Base-by-base conservation (phyloP, 805 yeast genomes). In the Vanderwaltozyma tropicalis region DNA sequence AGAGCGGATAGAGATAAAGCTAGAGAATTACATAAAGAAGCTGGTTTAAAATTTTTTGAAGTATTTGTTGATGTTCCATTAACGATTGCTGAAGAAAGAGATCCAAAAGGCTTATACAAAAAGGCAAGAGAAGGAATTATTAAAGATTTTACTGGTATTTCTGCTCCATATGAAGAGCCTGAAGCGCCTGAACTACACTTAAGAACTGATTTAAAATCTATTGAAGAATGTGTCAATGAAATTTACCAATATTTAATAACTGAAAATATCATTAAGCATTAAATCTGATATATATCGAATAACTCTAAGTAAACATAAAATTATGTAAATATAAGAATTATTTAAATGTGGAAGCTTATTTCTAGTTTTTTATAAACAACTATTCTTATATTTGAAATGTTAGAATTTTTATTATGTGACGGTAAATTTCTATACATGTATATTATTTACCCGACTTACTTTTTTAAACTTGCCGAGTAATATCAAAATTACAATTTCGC, bases 121-220 rank as follows among this genome's bases (percentile, higher is more conserved):
- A 89, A 89, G 72, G 97, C 97, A 14, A 78, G 96, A 62, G 92
- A 87, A 55, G 97, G 97, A 26, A 67, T 81, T 43, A 88, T 88
- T 61, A 84, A 84, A 64, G 95, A 88, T 57, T 88, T 88, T 67
- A 88, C 97, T 13, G 97, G 97, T 40, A 81, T 88, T 41, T 78
- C 87, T 46, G 96, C 96, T 10, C 97, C 97, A 28, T 88, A 88
- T 61, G 97, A 88, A 68, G 92, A 83, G 3, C 97, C 97, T 35
- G 80, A 72, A 48, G 53, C 63, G 26, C 85, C 97, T 20, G 97
- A 88, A 65, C 69, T 88, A 42, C 88, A 80, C 56, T 65, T 88
- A 57, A 74, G 74, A 49, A 85, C 89, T 41, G 80, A 81, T 55
- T 69, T 76, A 50, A 65, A 69, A 38, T 63, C 81, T 29, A 74